These are phyloP conservation scores for Lojkania enalia DNA, from an alignment of 2,329 filamentous ascomycete genomes.

Conservation along the genomic window DNA sequence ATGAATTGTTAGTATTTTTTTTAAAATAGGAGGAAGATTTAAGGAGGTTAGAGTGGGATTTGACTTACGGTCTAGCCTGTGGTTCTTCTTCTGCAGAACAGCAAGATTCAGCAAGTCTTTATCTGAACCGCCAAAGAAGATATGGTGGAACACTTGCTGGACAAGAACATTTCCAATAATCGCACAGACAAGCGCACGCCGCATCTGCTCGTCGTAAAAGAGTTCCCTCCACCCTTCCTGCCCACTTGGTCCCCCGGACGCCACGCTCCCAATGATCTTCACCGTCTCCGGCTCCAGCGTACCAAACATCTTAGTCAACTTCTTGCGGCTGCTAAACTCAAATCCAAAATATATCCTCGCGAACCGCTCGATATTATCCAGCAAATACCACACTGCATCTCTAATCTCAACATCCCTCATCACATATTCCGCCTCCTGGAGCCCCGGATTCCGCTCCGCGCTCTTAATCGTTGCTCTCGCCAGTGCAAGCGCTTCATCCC, in stretches of 20 bases:
- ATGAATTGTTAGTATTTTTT: slow-evolving; percentile 5
- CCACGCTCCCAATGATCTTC: slow-evolving; percentile 30
- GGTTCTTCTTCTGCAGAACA: slow-evolving; percentile 13
- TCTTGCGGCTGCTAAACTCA: background rate
- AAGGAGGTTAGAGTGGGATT: background rate
- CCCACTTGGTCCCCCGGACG: slow-evolving; percentile 27
- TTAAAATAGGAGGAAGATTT: background rate
- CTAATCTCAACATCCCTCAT: slow-evolving; percentile 31
- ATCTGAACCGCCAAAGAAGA: slow-evolving; percentile 26
- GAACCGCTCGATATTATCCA: slow-evolving; percentile 21
- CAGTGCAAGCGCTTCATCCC: too few relatives aligned
- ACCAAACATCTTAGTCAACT: background rate
- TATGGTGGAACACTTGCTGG: slow-evolving; percentile 34
- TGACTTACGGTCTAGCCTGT: slow-evolving; percentile 28
- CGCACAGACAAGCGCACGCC: slow-evolving; percentile 26
- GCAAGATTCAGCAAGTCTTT: slow-evolving; percentile 10
- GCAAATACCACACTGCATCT: slow-evolving; percentile 23
- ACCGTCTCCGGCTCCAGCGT: slow-evolving; percentile 19
- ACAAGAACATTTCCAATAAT: slow-evolving; percentile 36
- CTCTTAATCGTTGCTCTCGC: too few relatives aligned
- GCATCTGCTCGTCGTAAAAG: slow-evolving; percentile 22
- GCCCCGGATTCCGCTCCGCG: too few relatives aligned
- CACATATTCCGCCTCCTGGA: slow-evolving; percentile 33
- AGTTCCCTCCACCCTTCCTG: slow-evolving; percentile 29
- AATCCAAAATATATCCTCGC: slow-evolving; percentile 16